Base-by-base conservation (phyloP, 1,139 yeast species). In the Blastobotrys niveus region DNA sequence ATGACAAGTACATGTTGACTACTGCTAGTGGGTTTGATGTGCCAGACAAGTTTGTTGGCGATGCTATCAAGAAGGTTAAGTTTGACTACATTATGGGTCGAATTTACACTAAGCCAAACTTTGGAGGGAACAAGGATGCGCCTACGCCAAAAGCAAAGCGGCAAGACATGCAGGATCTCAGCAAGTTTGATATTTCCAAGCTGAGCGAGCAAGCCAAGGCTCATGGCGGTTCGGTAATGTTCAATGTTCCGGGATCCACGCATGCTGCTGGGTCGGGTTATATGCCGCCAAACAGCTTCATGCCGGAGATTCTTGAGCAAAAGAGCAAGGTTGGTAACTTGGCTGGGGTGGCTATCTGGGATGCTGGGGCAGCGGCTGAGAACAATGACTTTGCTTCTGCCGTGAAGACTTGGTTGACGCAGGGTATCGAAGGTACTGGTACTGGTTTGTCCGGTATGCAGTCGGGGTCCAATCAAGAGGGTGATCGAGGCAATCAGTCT, bases 271-370 rank as follows among this genome's bases (percentile, higher is more conserved):
- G 84, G 20, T 64, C 75, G 8, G 91, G 91, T 41, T 83, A 82
- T 55, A 74, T 77, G 19, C 44, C 45, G 14, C 53, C 55, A 18
- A 34, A 45, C 15, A 21, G 17, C 3, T 49, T 51, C 14, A 15
- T 18, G 12, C 52, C 61, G 25, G 39, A 52, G 35, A 34, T 48
- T 7, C 52, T 59, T 41, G 51, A 59, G 32, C 26, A 52, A 14
- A 51, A 63, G 4, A 71, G 79, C 46, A 55, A 66, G 36, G 63
- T 68, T 43, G 56, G 72, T 8, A 63, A 74, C 45, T 85, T 88
- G 58, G 96, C 94, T 52, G 96, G 96, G 61, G 74, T 88, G 55
- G 79, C 85, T 68, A 66, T 88, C 51, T 88, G 96, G 96, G 96
- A 88, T 65, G 95, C 95, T 44, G n/a, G n/a, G n/a, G 81, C 93